Conservation (phyloP, 441 rosid genomes). For the Isatis lusitanica region DNA sequence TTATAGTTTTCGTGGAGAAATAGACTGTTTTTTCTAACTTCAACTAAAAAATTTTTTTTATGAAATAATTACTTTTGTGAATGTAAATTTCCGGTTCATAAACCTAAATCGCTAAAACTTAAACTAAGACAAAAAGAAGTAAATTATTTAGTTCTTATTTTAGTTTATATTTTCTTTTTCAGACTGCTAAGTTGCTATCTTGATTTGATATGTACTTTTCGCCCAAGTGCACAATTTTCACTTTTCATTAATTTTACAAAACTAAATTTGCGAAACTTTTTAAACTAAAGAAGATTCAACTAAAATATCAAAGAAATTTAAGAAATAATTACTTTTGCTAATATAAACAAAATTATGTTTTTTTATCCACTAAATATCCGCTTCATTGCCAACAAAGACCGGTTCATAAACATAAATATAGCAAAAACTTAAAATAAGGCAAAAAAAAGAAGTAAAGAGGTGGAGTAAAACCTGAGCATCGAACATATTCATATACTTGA, state of each 20-base stretch:
- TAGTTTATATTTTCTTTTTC: too few species aligned
- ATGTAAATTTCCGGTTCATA: neutral
- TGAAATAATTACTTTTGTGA: neutral
- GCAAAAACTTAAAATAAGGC: neutral
- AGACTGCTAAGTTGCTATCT: too few species aligned
- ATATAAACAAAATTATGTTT: neutral
- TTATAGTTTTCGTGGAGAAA: too few species aligned
- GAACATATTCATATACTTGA: slow-evolving; percentile 93
- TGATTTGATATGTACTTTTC: too few species aligned
- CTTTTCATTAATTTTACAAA: too few species aligned
- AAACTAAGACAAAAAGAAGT: too few species aligned
- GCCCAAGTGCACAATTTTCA: too few species aligned
- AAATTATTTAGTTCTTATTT: too few species aligned
- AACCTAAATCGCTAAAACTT: too few species aligned
- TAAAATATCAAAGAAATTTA: neutral
- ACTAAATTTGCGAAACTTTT: too few species aligned
- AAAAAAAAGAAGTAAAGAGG: neutral
- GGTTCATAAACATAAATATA: neutral
- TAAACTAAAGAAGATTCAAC: neutral
- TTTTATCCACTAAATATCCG: neutral
- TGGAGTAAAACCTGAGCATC: slow-evolving; percentile 72
- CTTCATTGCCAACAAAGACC: neutral
- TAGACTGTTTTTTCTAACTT: too few species aligned
- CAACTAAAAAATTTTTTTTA: neutral
- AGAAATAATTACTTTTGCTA: neutral